Percentiles rank a stretch among this genome's conserved stretches.
These are phyloP conservation scores for Exophiala phaeomuriformis DNA, from an alignment of 2,329 filamentous ascomycete genomes.

Conservation along the genomic window DNA sequence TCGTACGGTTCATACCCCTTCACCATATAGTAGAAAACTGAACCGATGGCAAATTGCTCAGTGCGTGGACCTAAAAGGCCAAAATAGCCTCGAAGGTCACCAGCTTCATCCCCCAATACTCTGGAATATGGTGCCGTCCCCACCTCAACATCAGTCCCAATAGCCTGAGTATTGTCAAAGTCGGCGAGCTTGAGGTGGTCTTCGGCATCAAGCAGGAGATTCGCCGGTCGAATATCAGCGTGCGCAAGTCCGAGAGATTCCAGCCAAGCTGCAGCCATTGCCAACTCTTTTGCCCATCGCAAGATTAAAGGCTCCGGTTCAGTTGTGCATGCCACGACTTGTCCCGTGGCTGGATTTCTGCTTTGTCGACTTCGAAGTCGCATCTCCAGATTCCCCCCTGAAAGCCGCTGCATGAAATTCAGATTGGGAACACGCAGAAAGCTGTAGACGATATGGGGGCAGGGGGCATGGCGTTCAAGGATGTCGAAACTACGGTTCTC, in stretches of 20 bases:
- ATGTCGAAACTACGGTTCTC: slow-evolving; percentile 4
- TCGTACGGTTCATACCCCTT: slow-evolving; percentile 8
- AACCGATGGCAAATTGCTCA: slow-evolving; percentile 9
- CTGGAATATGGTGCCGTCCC: slow-evolving; percentile 1
- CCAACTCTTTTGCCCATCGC: slow-evolving; percentile 31
- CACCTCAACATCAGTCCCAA: slow-evolving; percentile 2
- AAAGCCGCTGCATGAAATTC: slow-evolving; percentile 3
- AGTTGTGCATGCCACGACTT: slow-evolving; percentile 3
- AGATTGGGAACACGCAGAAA: slow-evolving; percentile 1
- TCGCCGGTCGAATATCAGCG: slow-evolving; percentile 31
- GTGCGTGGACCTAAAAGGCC: slow-evolving; percentile 5
- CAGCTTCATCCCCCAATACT: slow-evolving; percentile 7
- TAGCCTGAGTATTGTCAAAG: slow-evolving; percentile 14
- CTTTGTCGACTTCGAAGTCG: slow-evolving; percentile 4
- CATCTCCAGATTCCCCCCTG: slow-evolving; percentile 3
- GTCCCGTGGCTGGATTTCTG: background rate
- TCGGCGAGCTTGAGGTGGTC: slow-evolving; percentile 22
- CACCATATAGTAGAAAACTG: slow-evolving; percentile 7
- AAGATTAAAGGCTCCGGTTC: slow-evolving; percentile 13
- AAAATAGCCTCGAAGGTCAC: background rate
- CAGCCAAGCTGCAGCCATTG: slow-evolving; percentile 31
- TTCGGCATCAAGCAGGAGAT: slow-evolving; percentile 25
- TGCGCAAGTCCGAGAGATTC: slow-evolving; percentile 32
- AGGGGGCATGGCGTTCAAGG: slow-evolving; percentile 5
- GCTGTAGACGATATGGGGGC: slow-evolving; percentile 6